These are phyloP conservation scores for Beauveria varroae DNA, from an alignment of 2,329 filamentous ascomycete species.

Conservation along the genomic window DNA sequence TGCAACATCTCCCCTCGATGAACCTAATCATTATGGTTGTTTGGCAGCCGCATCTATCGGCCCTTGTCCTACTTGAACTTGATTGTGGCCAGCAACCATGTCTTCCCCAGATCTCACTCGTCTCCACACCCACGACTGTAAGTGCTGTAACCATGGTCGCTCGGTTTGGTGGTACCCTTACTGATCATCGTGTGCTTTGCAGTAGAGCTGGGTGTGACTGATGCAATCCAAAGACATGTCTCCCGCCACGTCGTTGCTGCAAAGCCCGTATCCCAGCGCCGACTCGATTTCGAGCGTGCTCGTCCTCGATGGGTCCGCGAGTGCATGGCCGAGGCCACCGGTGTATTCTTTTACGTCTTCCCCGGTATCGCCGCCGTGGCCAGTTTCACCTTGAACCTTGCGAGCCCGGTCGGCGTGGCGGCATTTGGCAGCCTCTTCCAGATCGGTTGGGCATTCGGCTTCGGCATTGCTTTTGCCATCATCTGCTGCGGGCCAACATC, in stretches of 20 bases:
- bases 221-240: constrained; percentile 43
- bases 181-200: background rate
- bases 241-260: constrained; percentile 40
- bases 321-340: constrained; percentile 47
- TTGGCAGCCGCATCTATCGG: background rate
- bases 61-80: background rate
- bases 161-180: background rate
- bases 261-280: constrained; percentile 44
- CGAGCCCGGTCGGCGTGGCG: constrained; percentile 24
- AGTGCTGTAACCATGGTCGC: background rate
- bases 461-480: constrained; percentile 53
- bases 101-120: constrained; percentile 7
- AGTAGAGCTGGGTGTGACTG: constrained; percentile 45
- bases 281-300: constrained; percentile 45
- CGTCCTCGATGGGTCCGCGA: constrained; percentile 47
- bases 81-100: background rate
- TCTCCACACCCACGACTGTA: constrained; percentile 17
- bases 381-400: constrained; percentile 40
- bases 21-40: background rate
- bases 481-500: constrained; percentile 46
- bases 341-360: constrained; percentile 50
- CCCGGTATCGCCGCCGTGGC: constrained; percentile 47
- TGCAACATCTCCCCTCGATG: background rate
- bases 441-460: constrained; percentile 46
- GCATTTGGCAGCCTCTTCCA: constrained; percentile 43